phyloP scores from a whole-genome alignment of 1,139 yeast species.

The Saccharomycopsis phalli region DNA sequence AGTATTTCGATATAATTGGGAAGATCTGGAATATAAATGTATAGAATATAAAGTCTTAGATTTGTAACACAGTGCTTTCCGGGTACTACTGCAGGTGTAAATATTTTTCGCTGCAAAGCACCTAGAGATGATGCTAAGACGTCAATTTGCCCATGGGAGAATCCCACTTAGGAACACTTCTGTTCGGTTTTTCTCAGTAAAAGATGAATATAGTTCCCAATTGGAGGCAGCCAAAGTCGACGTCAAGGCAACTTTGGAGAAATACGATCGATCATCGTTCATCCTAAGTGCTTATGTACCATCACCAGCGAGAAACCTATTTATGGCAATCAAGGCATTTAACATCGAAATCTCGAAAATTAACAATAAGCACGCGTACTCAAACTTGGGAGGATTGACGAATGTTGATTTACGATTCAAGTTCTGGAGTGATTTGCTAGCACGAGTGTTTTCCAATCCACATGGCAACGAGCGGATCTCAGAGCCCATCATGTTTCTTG shows the following conservation, averaged over 20 bases:
- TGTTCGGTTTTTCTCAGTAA: too few relatives aligned
- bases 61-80: too few relatives aligned
- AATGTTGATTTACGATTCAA: constrained; percentile 48
- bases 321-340: constrained; percentile 61
- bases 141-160: too few relatives aligned
- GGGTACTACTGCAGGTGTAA: too few relatives aligned
- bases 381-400: constrained; percentile 36
- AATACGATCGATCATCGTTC: constrained; percentile 56
- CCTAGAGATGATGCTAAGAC: too few relatives aligned
- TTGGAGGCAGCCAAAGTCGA: constrained; percentile 14
- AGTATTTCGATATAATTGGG: constrained; percentile 24
- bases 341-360: constrained; percentile 60
- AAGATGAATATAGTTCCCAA: constrained; percentile 12
- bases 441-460: constrained; percentile 36
- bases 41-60: too few relatives aligned
- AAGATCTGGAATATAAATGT: constrained; percentile 22
- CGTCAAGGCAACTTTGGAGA: constrained; percentile 25
- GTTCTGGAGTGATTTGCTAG: constrained; percentile 51
- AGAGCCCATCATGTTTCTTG: constrained; percentile 60
- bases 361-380: constrained; percentile 36
- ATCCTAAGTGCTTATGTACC: constrained; percentile 66
- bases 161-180: too few relatives aligned
- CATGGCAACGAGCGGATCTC: constrained; percentile 32
- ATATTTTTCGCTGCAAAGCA: too few relatives aligned
- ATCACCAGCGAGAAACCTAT: constrained; percentile 53